These are phyloP conservation scores for Pestalotiopsis sp. DNA, from an alignment of 2,329 filamentous ascomycete species.

Conservation along the genomic window DNA sequence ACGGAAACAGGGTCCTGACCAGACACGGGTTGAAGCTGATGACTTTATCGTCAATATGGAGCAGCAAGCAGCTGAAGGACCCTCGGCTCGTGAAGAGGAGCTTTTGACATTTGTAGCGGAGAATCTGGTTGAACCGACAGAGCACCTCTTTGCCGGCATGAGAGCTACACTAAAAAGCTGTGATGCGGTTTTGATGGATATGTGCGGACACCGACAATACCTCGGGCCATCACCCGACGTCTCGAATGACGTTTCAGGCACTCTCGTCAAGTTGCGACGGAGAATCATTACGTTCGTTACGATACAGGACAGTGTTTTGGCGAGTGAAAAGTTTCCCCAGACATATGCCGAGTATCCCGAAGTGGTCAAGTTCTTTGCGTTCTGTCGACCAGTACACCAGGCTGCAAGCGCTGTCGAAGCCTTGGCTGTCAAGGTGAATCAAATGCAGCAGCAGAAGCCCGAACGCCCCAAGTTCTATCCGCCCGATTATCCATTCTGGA, in stretches of 20 bases:
- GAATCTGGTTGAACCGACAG: conserved; percentile 48
- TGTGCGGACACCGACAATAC: conserved; percentile 51
- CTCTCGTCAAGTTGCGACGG: conserved; percentile 42
- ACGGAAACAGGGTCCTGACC: conserved; percentile 22
- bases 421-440: conserved; percentile 48
- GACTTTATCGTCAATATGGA: conserved; percentile 41
- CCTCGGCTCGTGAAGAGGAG: conserved; percentile 27
- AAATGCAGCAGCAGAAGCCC: conserved; percentile 45
- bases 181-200: conserved; percentile 56
- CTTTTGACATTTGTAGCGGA: conserved; percentile 26
- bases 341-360: conserved; percentile 51
- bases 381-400: conserved; percentile 57
- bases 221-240: conserved; percentile 46
- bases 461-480: conserved; percentile 46
- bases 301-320: conserved; percentile 49
- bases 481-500: conserved; percentile 57
- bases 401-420: conserved; percentile 49
- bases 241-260: conserved; percentile 43
- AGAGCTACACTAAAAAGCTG: conserved; percentile 45
- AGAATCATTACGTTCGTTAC: conserved; percentile 49
- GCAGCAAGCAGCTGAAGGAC: conserved; percentile 14
- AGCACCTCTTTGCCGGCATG: conserved; percentile 50
- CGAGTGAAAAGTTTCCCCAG: conserved; percentile 45
- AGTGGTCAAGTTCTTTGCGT: conserved; percentile 56
- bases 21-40: background rate